Evolutionary conservation across 192 early-diverging fungal genomes (phyloP), one percentile per base, ranked within the genome.

Genomic region (Dissophora ornata): DNA sequence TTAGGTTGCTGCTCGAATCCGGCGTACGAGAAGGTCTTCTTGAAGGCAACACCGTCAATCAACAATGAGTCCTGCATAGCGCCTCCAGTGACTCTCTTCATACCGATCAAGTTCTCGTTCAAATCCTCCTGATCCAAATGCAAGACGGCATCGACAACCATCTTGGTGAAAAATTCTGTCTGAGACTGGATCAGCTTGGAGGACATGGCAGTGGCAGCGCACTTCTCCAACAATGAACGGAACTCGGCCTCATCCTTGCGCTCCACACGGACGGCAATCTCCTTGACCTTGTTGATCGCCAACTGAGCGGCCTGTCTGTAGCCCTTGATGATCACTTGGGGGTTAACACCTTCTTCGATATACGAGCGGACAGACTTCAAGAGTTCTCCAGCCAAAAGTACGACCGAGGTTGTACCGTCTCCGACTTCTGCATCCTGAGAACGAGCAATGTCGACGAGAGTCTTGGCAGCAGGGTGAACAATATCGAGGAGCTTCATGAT

Each of bases 1-100:
- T 99, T 99, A 62, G 97, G 97, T 82, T 99, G 96, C 83, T 99
- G 97, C 83, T 99, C 97, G 67, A 99, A 99, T 58, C 97, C 97
- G 33, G 97, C 97, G 81, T 99, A 98, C 22, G 95, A 93, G 80
- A 99, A 99, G 15, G 96, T 97, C 87, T 99, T 99, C 79, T 99
- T 99, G 86, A 99, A 99, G 15, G 97, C 97, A 54, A 99, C 97
- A 70, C 97, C 97, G 57, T 96, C 90, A 41, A 99, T 82, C 64
- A 97, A 85, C 26, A 96, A 55, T n/a, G 96, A 98, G 70, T 99
- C 97, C 87, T 82, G 94, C 96, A 99, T 96, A 26, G 93, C 97
- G 50, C 97, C 97, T 71, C 97, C 97, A 34, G 96, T 90, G 40
- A 98, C 90, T 87, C 94, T 96, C 86, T 99, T 99, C 79, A 99